Conservation (phyloP, 768 basidiomycete species). For the Pleurotus ostreatus region DNA sequence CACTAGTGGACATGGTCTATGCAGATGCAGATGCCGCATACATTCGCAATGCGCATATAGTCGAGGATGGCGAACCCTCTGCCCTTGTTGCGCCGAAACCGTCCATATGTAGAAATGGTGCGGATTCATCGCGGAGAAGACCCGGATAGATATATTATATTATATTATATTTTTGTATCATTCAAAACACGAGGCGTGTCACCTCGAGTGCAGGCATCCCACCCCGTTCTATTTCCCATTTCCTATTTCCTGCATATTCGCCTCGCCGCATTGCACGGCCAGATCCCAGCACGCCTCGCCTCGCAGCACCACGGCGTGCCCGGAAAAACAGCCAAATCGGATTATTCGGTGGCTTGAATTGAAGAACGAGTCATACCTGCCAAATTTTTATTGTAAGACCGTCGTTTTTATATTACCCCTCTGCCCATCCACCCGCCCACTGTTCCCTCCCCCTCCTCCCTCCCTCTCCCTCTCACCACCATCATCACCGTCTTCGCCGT, state of each 20-base stretch:
- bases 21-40: too few species aligned
- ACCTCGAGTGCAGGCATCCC: too few species aligned
- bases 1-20: too few species aligned
- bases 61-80: too few species aligned
- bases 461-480: background rate
- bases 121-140: background rate
- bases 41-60: too few species aligned
- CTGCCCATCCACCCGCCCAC: background rate
- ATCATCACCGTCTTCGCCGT: background rate
- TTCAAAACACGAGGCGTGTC: too few species aligned
- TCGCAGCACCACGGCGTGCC: background rate
- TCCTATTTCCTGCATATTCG: background rate
- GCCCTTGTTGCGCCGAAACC: too few species aligned
- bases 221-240: constrained; percentile 4
- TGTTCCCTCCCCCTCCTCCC: background rate
- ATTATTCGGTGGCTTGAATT: constrained; percentile 7
- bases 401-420: background rate
- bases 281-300: background rate
- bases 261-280: background rate
- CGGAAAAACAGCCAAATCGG: constrained; percentile 7
- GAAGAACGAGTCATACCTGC: background rate
- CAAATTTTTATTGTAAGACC: constrained; percentile 2
- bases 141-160: background rate
- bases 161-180: too few species aligned
- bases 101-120: background rate